These are phyloP conservation scores for Backusella liffmaniae DNA, from an alignment of 192 early-diverging fungal genomes.

Conservation along the genomic window DNA sequence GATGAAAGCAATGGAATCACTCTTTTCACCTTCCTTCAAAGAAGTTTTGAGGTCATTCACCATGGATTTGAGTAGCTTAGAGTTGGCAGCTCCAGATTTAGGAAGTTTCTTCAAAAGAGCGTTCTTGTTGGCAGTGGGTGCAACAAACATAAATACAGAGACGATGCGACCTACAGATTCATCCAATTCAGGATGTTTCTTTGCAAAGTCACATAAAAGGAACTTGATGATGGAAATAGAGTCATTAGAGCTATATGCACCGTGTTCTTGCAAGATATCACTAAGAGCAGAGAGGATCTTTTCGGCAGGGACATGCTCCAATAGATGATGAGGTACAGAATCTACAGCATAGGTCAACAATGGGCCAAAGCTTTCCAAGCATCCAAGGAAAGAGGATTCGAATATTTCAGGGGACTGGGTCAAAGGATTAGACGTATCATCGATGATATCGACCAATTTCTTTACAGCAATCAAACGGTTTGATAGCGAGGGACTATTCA, in stretches of 20 bases:
- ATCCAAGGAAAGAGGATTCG: constrained; percentile 32
- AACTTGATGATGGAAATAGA: constrained; percentile 13
- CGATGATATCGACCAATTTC: constrained; percentile 57
- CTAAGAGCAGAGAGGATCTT: constrained; percentile 1
- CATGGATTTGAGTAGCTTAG: constrained; percentile 13
- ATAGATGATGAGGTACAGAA: constrained; percentile 36
- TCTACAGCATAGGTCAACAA: constrained; percentile 35
- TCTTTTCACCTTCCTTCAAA: not conserved
- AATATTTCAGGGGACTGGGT: constrained; percentile 27
- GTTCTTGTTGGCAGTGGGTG: constrained; percentile 9
- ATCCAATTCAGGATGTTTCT: constrained; percentile 1
- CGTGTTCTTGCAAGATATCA: constrained; percentile 7
- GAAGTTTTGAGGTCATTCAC: not conserved
- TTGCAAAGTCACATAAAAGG: constrained; percentile 9
- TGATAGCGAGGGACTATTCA: constrained; percentile 68
- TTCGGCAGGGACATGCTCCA: constrained; percentile 28
- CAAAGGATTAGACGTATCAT: constrained; percentile 35
- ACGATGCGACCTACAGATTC: constrained; percentile 10
- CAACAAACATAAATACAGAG: constrained; percentile 17
- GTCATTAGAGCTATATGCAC: not conserved
- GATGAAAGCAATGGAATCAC: constrained; percentile 26
- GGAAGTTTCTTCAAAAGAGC: constrained; percentile 25
- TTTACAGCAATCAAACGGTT: constrained; percentile 71
- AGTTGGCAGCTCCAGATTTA: not conserved
- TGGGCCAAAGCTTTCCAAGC: constrained; percentile 33